Evolutionary conservation across 768 basidiomycete genomes (phyloP).

Genomic region (Rhizopogon rudus): DNA sequence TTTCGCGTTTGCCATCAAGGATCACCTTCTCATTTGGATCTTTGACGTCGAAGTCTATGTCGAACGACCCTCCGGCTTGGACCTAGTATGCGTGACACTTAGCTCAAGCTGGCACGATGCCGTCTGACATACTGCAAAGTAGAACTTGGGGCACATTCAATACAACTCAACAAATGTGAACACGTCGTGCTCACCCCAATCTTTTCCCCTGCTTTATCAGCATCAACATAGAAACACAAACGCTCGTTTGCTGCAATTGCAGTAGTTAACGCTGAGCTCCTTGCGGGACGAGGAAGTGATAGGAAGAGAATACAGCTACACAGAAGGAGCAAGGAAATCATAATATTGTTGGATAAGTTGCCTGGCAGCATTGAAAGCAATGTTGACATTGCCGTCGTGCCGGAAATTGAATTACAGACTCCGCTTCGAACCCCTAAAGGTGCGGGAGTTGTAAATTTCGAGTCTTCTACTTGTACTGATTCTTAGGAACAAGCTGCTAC

Average conservation of each 20-base stretch:
- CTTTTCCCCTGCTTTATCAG: constrained; percentile 93
- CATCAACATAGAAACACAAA: constrained; percentile 92
- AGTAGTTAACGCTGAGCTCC: constrained; percentile 74
- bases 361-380: not conserved
- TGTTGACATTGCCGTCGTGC: constrained; percentile 14
- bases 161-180: not conserved
- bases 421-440: not conserved
- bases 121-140: constrained; percentile 75
- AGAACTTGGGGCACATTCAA: constrained; percentile 56
- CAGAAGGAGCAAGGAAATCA: constrained; percentile 20
- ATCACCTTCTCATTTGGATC: constrained; percentile 87
- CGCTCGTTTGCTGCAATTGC: constrained; percentile 73
- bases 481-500: not conserved
- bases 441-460: no score
- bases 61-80: constrained; percentile 96
- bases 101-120: not conserved
- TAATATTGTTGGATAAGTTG: constrained; percentile 4
- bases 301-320: constrained; percentile 21
- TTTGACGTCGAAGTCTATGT: constrained; percentile 90
- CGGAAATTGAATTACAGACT: not conserved
- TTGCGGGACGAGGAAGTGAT: constrained; percentile 27
- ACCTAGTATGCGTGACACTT: constrained; percentile 44
- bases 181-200: constrained; percentile 57
- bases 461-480: not conserved
- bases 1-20: constrained; percentile 83